These are phyloP conservation scores for Eimeria tenella DNA, from an alignment of 169 alveolate species.

Conservation along the genomic window DNA sequence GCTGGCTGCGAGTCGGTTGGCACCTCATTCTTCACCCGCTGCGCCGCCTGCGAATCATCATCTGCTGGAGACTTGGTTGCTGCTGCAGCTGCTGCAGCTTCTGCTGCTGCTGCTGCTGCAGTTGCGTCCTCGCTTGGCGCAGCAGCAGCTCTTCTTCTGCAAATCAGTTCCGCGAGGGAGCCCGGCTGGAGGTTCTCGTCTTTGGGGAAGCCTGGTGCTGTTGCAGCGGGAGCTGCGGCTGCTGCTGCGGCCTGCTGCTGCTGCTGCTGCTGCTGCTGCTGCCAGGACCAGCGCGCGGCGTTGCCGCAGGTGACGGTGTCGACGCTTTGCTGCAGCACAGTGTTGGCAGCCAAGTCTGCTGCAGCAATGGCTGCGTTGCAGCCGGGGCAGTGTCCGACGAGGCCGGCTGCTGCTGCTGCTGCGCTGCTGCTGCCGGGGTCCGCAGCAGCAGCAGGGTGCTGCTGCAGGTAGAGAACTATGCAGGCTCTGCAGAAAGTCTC, in stretches of 20 bases:
- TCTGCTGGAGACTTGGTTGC: too few species aligned
- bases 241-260: slow-evolving; percentile 53
- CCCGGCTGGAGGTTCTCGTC: slow-evolving; percentile 34
- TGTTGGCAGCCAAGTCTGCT: slow-evolving; percentile 38
- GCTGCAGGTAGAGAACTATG: slow-evolving; percentile 55
- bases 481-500: slow-evolving; percentile 70
- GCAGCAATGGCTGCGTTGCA: slow-evolving; percentile 48
- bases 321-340: slow-evolving; percentile 72
- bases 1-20: neutral
- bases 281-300: slow-evolving; percentile 17
- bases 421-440: slow-evolving; percentile 48
- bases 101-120: slow-evolving; percentile 45
- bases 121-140: neutral
- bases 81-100: neutral
- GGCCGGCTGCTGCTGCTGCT: neutral
- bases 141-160: neutral
- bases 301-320: slow-evolving; percentile 58
- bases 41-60: neutral
- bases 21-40: neutral
- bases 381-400: slow-evolving; percentile 61
- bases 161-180: slow-evolving; percentile 20
- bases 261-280: slow-evolving; percentile 46
- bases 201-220: neutral
- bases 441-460: slow-evolving; percentile 47
- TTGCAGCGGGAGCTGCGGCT: neutral